Conservation (phyloP, 495 filamentous ascomycete genomes). For the Penicillium cosmopolitanum region DNA sequence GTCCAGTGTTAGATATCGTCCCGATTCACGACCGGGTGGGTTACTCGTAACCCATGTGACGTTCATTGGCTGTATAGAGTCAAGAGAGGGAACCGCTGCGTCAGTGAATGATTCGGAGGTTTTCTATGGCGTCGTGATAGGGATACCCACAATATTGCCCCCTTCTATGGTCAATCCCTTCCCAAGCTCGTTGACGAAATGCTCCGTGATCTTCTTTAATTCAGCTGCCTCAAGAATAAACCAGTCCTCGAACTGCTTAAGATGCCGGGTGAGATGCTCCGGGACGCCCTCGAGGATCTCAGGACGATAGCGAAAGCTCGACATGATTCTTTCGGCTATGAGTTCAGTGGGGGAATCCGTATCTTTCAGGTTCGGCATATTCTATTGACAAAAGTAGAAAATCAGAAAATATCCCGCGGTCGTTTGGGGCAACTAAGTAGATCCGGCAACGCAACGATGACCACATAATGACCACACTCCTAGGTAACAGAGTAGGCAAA, state of each 20-base stretch:
- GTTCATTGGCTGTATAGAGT: conserved; percentile 79
- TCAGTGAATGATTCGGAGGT: neutral
- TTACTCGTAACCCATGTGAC: conserved; percentile 90
- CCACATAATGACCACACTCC: conserved; percentile 20
- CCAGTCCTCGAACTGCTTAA: conserved; percentile 73
- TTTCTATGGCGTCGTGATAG: neutral
- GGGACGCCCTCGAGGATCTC: conserved; percentile 71
- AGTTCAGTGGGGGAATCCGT: neutral
- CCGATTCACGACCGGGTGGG: conserved; percentile 83
- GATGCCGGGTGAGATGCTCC: conserved; percentile 70
- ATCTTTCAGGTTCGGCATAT: neutral
- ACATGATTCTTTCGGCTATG: conserved; percentile 13
- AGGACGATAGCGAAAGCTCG: conserved; percentile 28
- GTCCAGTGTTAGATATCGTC: conserved; percentile 83
- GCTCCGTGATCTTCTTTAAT: conserved; percentile 83
- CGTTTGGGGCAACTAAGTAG: neutral
- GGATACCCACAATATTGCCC: conserved; percentile 75
- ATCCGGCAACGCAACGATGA: conserved; percentile 27
- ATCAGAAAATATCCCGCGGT: too few relatives aligned
- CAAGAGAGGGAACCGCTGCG: neutral
- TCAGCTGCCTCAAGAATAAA: conserved; percentile 74
- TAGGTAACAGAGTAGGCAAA: neutral
- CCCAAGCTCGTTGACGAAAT: conserved; percentile 79
- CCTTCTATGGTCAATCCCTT: conserved; percentile 83
- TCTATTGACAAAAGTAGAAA: neutral